A percentile compares a stretch with the other conserved stretches of the same genome.
Conservation (phyloP, 1,139 yeast species). For the Yamadazyma pseudoaaseri region DNA sequence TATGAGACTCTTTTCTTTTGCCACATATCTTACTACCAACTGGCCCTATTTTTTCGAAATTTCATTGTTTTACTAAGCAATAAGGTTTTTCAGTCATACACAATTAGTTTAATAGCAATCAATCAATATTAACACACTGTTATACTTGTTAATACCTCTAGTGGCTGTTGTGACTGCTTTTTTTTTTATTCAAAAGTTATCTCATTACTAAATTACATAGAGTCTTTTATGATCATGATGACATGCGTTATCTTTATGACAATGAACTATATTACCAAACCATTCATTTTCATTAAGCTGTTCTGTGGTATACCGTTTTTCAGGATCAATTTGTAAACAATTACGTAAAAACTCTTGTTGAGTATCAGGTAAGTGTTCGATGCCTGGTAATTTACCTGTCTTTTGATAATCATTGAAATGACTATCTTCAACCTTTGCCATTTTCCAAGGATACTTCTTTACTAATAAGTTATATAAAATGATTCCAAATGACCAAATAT, state of each 20-base stretch:
- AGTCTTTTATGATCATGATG: conserved; percentile 3
- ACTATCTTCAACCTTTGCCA: conserved; percentile 10
- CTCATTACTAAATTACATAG: neutral
- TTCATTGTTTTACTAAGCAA: too few relatives aligned
- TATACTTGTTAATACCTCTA: too few relatives aligned
- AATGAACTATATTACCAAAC: conserved; percentile 11
- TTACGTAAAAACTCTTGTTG: neutral
- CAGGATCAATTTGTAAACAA: conserved; percentile 13
- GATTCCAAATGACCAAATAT: conserved; percentile 52
- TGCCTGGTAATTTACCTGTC: neutral
- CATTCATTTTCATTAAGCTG: conserved; percentile 12
- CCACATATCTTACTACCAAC: too few relatives aligned
- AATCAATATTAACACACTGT: too few relatives aligned
- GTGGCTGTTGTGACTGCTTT: conserved; percentile 7
- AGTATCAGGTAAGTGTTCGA: neutral
- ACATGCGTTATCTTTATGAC: conserved; percentile 6
- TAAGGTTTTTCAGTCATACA: too few relatives aligned
- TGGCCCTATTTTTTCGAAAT: too few relatives aligned
- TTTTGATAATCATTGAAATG: conserved; percentile 2
- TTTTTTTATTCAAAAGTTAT: neutral
- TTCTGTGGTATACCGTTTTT: conserved; percentile 11
- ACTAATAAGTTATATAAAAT: conserved; percentile 33
- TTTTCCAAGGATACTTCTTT: conserved; percentile 35
- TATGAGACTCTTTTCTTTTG: too few relatives aligned
- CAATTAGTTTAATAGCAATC: too few relatives aligned